Evolutionary conservation across 768 basidiomycete genomes (phyloP).

Genomic region (Naganishia friedmannii): DNA sequence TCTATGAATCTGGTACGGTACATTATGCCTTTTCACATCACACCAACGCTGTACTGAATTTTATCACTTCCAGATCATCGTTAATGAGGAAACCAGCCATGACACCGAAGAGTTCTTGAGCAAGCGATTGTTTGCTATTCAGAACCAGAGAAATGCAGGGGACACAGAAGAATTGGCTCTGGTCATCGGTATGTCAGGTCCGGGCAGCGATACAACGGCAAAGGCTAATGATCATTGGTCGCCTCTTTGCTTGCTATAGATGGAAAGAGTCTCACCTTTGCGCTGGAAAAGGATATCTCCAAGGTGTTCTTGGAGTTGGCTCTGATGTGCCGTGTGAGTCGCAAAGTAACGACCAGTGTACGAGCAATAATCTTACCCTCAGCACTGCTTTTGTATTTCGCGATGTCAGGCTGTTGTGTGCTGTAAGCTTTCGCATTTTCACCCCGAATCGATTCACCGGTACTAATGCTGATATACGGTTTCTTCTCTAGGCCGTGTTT

Average conservation of each 20-base stretch:
- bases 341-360: too few relatives aligned
- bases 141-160: slow-evolving; percentile 83
- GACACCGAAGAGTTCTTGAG: slow-evolving; percentile 81
- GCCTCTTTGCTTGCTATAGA: slow-evolving; percentile 57
- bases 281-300: slow-evolving; percentile 86
- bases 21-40: not conserved
- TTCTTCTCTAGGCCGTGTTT: slow-evolving; percentile 69
- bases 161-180: slow-evolving; percentile 93
- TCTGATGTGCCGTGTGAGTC: slow-evolving; percentile 76
- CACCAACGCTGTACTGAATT: not conserved
- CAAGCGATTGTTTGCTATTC: slow-evolving; percentile 85
- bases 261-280: slow-evolving; percentile 88
- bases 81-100: slow-evolving; percentile 80
- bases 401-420: slow-evolving; percentile 73
- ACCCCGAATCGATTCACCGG: not conserved
- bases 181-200: slow-evolving; percentile 70
- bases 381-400: slow-evolving; percentile 4
- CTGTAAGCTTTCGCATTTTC: slow-evolving; percentile 60
- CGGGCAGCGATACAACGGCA: not conserved
- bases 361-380: not conserved
- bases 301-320: slow-evolving; percentile 89
- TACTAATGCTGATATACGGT: slow-evolving; percentile 31
- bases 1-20: slow-evolving; percentile 86
- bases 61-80: slow-evolving; percentile 65
- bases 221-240: not conserved